phyloP scores from a whole-genome alignment of 1,139 yeast species.

The Diutina sp. region DNA sequence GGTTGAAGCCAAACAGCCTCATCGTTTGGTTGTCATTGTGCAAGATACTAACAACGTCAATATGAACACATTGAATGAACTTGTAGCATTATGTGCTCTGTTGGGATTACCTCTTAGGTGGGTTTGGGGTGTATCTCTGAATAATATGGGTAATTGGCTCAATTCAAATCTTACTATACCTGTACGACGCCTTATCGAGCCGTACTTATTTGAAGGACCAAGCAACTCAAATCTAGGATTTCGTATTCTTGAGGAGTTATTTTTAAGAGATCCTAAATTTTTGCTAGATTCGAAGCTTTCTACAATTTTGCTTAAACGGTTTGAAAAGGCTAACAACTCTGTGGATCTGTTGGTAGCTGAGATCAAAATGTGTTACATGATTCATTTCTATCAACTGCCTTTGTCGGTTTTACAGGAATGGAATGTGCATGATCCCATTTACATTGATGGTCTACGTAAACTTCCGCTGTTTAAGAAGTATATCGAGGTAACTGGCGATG shows the following conservation, averaged over 20 bases:
- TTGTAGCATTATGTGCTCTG: slow-evolving; percentile 30
- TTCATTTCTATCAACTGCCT: slow-evolving; percentile 61
- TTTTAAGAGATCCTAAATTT: slow-evolving; percentile 15
- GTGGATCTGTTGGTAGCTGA: slow-evolving; percentile 41
- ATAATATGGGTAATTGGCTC: slow-evolving; percentile 25
- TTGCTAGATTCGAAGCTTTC: slow-evolving; percentile 15
- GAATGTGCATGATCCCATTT: slow-evolving; percentile 6
- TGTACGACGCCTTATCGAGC: slow-evolving; percentile 18
- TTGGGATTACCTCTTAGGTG: slow-evolving; percentile 29
- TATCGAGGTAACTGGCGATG: slow-evolving; percentile 11
- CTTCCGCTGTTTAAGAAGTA: slow-evolving; percentile 33
- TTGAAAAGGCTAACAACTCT: slow-evolving; percentile 30
- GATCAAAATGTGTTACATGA: slow-evolving; percentile 53
- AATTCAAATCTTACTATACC: slow-evolving; percentile 20
- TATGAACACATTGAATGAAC: slow-evolving; percentile 34
- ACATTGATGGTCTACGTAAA: slow-evolving; percentile 25
- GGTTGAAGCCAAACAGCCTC: slow-evolving; percentile 10
- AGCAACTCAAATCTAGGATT: slow-evolving; percentile 29
- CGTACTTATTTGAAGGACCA: slow-evolving; percentile 31
- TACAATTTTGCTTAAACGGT: slow-evolving; percentile 23
- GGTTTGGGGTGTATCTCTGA: slow-evolving; percentile 43
- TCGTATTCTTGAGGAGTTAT: slow-evolving; percentile 21
- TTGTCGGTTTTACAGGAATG: slow-evolving; percentile 19
- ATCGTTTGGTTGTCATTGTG: slow-evolving; percentile 31
- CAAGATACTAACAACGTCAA: slow-evolving; percentile 57